These are phyloP conservation scores for Melastoma candidum DNA, from an alignment of 441 rosid species.

Conservation along the genomic window DNA sequence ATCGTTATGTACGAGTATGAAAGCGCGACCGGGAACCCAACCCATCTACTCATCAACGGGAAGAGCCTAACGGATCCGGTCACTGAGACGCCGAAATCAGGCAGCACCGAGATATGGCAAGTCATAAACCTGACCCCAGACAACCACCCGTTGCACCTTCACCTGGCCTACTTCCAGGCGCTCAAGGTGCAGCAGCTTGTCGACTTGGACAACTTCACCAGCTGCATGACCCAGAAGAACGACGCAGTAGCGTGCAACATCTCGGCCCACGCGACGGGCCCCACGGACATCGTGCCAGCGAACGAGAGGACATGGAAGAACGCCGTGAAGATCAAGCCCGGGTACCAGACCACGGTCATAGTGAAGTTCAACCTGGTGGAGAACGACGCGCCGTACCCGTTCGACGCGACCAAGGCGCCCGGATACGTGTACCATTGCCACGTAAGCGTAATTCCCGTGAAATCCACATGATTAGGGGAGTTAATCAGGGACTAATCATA, in stretches of 20 bases:
- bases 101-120: slow-evolving; percentile 3
- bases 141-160: slow-evolving; percentile 4
- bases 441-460: not conserved
- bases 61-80: slow-evolving; percentile 1
- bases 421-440: slow-evolving; percentile 16
- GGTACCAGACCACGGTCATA: slow-evolving; percentile 10
- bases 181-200: not conserved
- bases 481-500: not conserved
- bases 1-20: not conserved
- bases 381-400: slow-evolving; percentile 7
- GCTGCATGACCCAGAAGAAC: slow-evolving; percentile 2
- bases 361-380: slow-evolving; percentile 11
- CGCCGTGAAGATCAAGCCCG: slow-evolving; percentile 10
- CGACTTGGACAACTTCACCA: not conserved
- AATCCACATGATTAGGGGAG: not conserved
- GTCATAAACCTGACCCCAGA: slow-evolving; percentile 6
- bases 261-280: slow-evolving; percentile 7
- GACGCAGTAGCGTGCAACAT: slow-evolving; percentile 5
- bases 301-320: slow-evolving; percentile 6
- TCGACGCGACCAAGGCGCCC: slow-evolving; percentile 9
- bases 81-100: slow-evolving; percentile 2
- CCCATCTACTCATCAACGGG: slow-evolving; percentile 3
- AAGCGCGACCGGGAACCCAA: not conserved
- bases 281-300: not conserved
- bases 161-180: slow-evolving; percentile 1